Evolutionary conservation across 495 filamentous ascomycete species (phyloP), one percentile per base, ranked within the genome.

Genomic region (Rhizodiscina lignyota): DNA sequence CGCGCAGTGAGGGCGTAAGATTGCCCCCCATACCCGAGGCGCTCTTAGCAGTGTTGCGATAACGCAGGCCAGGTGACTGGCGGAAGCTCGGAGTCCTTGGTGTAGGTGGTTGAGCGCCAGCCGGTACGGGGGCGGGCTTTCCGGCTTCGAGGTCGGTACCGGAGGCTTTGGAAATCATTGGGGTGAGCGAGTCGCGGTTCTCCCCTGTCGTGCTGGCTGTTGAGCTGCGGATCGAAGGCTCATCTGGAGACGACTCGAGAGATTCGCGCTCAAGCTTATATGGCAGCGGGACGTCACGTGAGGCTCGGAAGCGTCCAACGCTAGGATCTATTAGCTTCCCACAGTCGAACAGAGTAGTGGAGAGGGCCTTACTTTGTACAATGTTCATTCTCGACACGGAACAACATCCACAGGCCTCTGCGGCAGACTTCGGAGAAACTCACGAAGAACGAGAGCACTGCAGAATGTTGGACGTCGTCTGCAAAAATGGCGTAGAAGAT

Each of bases 371-470:
- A 44, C 42, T 92, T 92, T 5, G 71, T 72, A 56, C 82, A 89
- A 53, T 94, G 86, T 43, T 97, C 89, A 49, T 97, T 97, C 45
- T 97, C 89, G 26, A 97, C 84, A 19, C 89, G 82, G 48, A 96
- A 83, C 6, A 96, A 59, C 1, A 74, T 71, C 89, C 89, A 97
- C 34, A 94, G 66, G 29, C 85, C 85, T 43, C 89, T 62, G 5
- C 89, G 70, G 18, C 67, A 65, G 5, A 93, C 73, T 50, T 97
- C 89, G 1, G 76, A 71, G 12, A 91, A 56, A 5, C 70, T 58
- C 21, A 94, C 63, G 4, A 79, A 31, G 54, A 94, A 94, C 18
- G 75, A 79, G 18, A 82, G 63, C 5, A 83, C 40, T 12, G 80
- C 77, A 5, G 73, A 81, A 51, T 94, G 84, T 50, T 93, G 86